Evolutionary conservation across 2,329 filamentous ascomycete genomes (phyloP).

Genomic region (Fusarium paranaense): DNA sequence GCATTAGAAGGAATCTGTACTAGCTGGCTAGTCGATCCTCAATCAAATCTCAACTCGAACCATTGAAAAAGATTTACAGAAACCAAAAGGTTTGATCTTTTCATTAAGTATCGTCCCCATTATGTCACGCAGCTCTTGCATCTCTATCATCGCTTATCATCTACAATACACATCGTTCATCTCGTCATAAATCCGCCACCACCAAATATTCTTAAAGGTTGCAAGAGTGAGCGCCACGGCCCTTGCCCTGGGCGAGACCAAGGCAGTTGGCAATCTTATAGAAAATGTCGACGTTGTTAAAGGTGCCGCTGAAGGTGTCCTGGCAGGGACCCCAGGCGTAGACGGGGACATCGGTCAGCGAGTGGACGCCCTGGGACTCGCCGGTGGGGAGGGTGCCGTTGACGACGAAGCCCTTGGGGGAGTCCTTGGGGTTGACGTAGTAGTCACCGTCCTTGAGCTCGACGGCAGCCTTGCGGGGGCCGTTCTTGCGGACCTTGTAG

Average conservation of each 20-base stretch:
- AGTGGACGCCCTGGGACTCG: slow-evolving; percentile 78
- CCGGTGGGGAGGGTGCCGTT: slow-evolving; percentile 78
- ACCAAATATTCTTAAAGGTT: slow-evolving; percentile 17
- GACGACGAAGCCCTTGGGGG: slow-evolving; percentile 73
- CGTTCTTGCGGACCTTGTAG: slow-evolving; percentile 76
- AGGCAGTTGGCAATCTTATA: slow-evolving; percentile 79
- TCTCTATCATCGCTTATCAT: slow-evolving; percentile 17
- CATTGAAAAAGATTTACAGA: neutral
- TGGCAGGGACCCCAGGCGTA: slow-evolving; percentile 85
- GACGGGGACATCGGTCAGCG: slow-evolving; percentile 81
- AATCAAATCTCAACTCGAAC: neutral
- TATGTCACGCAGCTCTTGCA: slow-evolving; percentile 30
- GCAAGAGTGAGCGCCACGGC: slow-evolving; percentile 37
- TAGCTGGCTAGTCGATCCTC: slow-evolving; percentile 5
- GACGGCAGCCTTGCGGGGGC: slow-evolving; percentile 71
- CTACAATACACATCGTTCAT: slow-evolving; percentile 32
- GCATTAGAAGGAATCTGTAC: neutral
- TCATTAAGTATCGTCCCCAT: slow-evolving; percentile 2
- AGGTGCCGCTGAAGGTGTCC: slow-evolving; percentile 78
- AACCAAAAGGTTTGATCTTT: slow-evolving; percentile 3
- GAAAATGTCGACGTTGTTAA: slow-evolving; percentile 78
- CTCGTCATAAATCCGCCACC: slow-evolving; percentile 33
- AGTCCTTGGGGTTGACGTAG: slow-evolving; percentile 77
- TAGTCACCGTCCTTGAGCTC: slow-evolving; percentile 68
- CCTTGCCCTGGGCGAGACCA: slow-evolving; percentile 58